Conservation (phyloP, 768 basidiomycete genomes). For the Boletus reticulatus region DNA sequence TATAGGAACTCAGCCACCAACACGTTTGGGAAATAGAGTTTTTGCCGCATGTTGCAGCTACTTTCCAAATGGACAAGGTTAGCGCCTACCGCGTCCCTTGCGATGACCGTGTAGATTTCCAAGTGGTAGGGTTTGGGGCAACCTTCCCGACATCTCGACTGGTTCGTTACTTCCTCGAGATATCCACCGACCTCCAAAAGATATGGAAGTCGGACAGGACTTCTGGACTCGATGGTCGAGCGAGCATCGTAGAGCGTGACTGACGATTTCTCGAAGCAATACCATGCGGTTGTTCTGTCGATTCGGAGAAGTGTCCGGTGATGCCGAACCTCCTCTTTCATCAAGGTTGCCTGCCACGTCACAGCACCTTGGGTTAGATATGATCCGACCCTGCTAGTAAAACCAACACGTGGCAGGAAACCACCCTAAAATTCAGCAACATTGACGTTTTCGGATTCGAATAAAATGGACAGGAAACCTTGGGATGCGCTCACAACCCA, state of each 20-base stretch:
- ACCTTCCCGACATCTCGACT: neutral
- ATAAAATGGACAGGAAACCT: neutral
- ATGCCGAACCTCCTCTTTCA: neutral
- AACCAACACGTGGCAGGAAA: neutral
- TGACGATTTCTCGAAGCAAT: neutral
- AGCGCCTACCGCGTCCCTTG: neutral
- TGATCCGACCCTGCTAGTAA: neutral
- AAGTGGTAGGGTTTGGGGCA: neutral
- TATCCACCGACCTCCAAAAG: conserved; percentile 4
- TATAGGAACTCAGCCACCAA: neutral
- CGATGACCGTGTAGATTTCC: neutral
- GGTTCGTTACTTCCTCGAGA: neutral
- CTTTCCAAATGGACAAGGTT: conserved; percentile 8
- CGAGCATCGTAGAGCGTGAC: neutral
- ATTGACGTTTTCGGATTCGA: no score
- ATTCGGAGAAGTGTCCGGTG: neutral
- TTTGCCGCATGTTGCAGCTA: neutral
- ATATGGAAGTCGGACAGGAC: conserved; percentile 1
- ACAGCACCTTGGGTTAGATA: neutral
- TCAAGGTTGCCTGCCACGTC: conserved; percentile 15
- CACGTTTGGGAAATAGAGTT: neutral
- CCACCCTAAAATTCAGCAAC: no score
- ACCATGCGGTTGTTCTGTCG: neutral
- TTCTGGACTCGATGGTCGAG: neutral
- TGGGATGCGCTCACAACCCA: neutral